Percentiles rank a stretch among this genome's conserved stretches.
These are phyloP conservation scores for Pleurotus salmoneostramineus DNA, from an alignment of 768 basidiomycete genomes.

Conservation along the genomic window DNA sequence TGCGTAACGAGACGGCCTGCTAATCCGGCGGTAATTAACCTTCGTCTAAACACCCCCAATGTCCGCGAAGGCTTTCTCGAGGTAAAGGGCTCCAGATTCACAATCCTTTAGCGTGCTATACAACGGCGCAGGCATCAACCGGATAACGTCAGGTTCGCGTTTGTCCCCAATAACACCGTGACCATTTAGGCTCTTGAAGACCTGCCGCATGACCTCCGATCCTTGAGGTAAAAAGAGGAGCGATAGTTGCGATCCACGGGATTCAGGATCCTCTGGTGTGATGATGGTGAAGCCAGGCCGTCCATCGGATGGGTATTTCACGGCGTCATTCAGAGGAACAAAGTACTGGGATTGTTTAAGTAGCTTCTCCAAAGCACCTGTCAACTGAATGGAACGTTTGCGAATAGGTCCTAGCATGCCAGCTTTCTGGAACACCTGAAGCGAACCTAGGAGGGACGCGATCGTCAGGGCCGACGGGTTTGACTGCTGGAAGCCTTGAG, in stretches of 20 bases:
- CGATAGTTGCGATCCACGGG: constrained; percentile 86
- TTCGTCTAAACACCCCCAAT: constrained; percentile 10
- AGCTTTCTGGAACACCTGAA: constrained; percentile 74
- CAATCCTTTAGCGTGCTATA: constrained; percentile 85
- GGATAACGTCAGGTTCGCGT: constrained; percentile 86
- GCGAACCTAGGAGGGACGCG: constrained; percentile 77
- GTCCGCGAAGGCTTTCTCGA: constrained; percentile 56
- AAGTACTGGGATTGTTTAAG: constrained; percentile 64
- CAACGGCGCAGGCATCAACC: constrained; percentile 80
- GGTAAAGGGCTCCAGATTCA: constrained; percentile 55
- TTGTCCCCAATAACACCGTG: constrained; percentile 91
- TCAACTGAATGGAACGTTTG: constrained; percentile 66
- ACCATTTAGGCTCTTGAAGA: constrained; percentile 56
- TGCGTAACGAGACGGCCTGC: neutral
- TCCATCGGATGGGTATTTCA: constrained; percentile 21
- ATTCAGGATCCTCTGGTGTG: constrained; percentile 66
- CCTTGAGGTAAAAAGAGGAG: constrained; percentile 68
- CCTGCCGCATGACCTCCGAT: constrained; percentile 63
- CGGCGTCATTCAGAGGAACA: constrained; percentile 36
- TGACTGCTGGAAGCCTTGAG: constrained; percentile 94
- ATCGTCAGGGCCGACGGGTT: constrained; percentile 84
- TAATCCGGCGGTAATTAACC: neutral
- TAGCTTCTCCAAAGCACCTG: constrained; percentile 63
- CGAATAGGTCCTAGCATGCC: constrained; percentile 73
- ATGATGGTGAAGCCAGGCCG: constrained; percentile 81